Evolutionary conservation across 2,329 filamentous ascomycete species (phyloP).

Genomic region (Hyphodiscus sp.): DNA sequence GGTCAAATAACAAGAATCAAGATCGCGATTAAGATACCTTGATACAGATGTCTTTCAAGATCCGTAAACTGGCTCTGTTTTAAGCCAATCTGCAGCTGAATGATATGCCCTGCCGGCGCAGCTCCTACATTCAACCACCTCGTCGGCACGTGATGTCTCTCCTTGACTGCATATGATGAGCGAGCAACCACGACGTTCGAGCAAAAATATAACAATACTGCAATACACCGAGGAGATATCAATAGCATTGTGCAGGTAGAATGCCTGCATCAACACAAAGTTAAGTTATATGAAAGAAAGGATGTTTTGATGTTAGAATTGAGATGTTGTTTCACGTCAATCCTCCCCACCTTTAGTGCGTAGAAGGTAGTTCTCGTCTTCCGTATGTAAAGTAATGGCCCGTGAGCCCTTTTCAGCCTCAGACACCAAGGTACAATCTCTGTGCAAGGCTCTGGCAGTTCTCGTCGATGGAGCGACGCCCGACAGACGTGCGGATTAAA

Average conservation of each 20-base stretch:
- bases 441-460: too few species aligned
- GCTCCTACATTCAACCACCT: constrained; percentile 42
- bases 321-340: too few species aligned
- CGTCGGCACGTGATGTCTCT: constrained; percentile 44
- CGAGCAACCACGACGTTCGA: constrained; percentile 19
- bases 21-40: constrained; percentile 28
- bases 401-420: too few species aligned
- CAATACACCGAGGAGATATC: background rate
- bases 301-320: background rate
- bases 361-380: too few species aligned
- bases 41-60: constrained; percentile 48
- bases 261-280: background rate
- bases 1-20: background rate
- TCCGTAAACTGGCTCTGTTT: constrained; percentile 50
- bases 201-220: background rate
- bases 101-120: constrained; percentile 40
- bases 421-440: too few species aligned
- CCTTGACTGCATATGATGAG: constrained; percentile 47
- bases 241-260: background rate
- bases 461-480: too few species aligned
- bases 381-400: too few species aligned
- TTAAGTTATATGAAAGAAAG: background rate
- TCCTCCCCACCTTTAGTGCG: too few species aligned
- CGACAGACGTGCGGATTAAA: too few species aligned
- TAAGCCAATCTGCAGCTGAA: constrained; percentile 51